Base-by-base conservation (phyloP, 768 basidiomycete genomes). In the Termitomyces sp. region DNA sequence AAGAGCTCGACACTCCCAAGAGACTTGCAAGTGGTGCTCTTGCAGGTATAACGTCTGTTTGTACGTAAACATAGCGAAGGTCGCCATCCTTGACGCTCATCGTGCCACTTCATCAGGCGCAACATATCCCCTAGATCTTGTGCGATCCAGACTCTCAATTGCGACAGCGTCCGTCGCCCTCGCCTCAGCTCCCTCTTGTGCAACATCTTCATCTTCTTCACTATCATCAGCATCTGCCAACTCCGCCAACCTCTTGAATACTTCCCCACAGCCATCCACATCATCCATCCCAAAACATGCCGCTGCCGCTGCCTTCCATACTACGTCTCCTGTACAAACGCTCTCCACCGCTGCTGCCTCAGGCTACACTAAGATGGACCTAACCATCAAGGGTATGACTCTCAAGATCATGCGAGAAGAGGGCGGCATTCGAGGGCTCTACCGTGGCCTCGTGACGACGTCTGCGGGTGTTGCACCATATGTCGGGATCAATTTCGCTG, bases 1-100 rank as follows among this genome's bases (percentile, higher is more conserved):
- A 76, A 66, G 81, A 87, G 62, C 80, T 99, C 17, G 93, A 97
- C 73, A 98, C 95, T 42, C 90, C 90, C 1, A 88, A 89, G 61
- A 83, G 96, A 55, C 76, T 99, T 41, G 75, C 84, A 1, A 87
- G 91, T 54, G 96, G 96, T 60, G 94, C 93, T 19, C 74, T 96
- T 12, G 96, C 96, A 49, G 96, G 96, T 27, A 91, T 98, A 60
- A 90, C 91, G 9, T 95, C 93, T 58, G 96, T 99, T 60, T 91
- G 94, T 94, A 66, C 67, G 90, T 83, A 32, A 42, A 49, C 34
- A 48, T 17, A 53, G 58, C 41, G 41, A 56, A 44, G 57, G 42
- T 9, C 14, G 21, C 9, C 23, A 43, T 58, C 32, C 32, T 35
- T 38, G 17, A 29, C 54, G 21, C 41, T 62, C 27, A 55, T 50